Percentiles rank a stretch among this genome's conserved stretches.
These are phyloP conservation scores for Brasilioporus rufonigricans DNA, from an alignment of 768 basidiomycete species.

Conservation along the genomic window DNA sequence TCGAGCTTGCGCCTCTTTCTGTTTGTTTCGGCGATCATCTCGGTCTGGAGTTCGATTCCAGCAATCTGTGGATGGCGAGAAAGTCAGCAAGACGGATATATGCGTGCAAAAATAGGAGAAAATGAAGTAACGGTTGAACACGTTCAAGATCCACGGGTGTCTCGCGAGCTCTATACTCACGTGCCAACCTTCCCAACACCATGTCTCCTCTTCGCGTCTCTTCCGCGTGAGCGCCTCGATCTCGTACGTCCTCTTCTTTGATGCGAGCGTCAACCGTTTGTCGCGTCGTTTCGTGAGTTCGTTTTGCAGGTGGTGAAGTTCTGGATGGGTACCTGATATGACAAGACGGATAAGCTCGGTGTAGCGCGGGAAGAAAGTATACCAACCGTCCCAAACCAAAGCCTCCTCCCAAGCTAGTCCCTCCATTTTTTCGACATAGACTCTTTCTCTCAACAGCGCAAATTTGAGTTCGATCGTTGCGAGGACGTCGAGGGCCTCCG, in stretches of 20 bases:
- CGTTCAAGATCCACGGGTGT: background rate
- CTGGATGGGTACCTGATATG: slow-evolving; percentile 77
- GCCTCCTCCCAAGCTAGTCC: slow-evolving; percentile 85
- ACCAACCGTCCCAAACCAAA: slow-evolving; percentile 72
- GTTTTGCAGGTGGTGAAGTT: slow-evolving; percentile 75
- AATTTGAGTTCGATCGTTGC: slow-evolving; percentile 93
- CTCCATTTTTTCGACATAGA: slow-evolving; percentile 96
- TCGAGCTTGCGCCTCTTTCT: slow-evolving; percentile 83
- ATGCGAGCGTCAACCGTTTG: slow-evolving; percentile 77
- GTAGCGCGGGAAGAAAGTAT: background rate
- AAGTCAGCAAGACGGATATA: slow-evolving; percentile 2
- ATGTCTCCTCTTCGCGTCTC: slow-evolving; percentile 66
- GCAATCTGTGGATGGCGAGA: slow-evolving; percentile 47
- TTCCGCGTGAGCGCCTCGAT: slow-evolving; percentile 59
- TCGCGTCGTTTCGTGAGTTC: slow-evolving; percentile 78
- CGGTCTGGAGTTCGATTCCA: slow-evolving; percentile 76
- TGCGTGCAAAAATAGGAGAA: background rate
- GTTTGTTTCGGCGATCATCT: slow-evolving; percentile 88
- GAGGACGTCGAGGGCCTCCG: slow-evolving; percentile 84
- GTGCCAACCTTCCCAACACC: slow-evolving; percentile 92
- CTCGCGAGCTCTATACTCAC: slow-evolving; percentile 39
- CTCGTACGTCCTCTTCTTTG: slow-evolving; percentile 69
- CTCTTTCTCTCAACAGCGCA: slow-evolving; percentile 77
- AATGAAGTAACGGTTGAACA: slow-evolving; percentile 3
- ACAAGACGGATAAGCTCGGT: background rate